Conservation (phyloP, 2,329 filamentous ascomycete genomes). For the Colletotrichum godetiae region DNA sequence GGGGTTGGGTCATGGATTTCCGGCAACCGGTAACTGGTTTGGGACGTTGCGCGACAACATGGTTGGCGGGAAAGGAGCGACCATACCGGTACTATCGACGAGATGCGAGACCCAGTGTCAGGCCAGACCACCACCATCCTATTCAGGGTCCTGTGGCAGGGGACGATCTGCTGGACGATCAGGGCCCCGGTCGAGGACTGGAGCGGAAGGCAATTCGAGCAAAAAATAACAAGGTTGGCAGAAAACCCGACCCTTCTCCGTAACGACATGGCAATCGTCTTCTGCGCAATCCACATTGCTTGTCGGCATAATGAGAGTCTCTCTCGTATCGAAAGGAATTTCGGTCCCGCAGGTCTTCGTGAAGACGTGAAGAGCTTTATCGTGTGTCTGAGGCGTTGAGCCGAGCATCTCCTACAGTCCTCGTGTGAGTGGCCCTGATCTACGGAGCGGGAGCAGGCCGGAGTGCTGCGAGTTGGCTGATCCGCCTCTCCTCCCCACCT, state of each 20-base stretch:
- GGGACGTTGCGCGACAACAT: background rate
- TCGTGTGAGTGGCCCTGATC: background rate
- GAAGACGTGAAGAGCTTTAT: background rate
- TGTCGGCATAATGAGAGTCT: background rate
- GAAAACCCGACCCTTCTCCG: background rate
- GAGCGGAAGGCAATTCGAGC: conserved; percentile 7
- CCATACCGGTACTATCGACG: background rate
- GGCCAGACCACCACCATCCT: background rate
- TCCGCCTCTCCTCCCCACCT: background rate
- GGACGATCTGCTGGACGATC: conserved; percentile 22
- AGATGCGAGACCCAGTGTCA: background rate
- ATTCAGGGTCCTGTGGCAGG: conserved; percentile 28
- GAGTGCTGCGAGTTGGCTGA: conserved; percentile 11
- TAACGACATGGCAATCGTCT: background rate
- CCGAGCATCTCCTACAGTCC: background rate
- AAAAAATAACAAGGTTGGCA: background rate
- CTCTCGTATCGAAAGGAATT: background rate
- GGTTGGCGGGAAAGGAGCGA: conserved; percentile 3
- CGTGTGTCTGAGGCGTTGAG: background rate
- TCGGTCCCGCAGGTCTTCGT: background rate
- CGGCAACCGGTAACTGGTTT: background rate
- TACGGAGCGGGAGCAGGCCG: conserved; percentile 12
- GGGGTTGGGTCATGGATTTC: background rate
- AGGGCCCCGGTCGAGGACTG: conserved; percentile 18
- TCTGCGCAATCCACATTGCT: background rate